Evolutionary conservation across 106 monocot genomes (phyloP), one percentile per base, ranked within the genome.

Genomic region (Apostasia shenzhenica): DNA sequence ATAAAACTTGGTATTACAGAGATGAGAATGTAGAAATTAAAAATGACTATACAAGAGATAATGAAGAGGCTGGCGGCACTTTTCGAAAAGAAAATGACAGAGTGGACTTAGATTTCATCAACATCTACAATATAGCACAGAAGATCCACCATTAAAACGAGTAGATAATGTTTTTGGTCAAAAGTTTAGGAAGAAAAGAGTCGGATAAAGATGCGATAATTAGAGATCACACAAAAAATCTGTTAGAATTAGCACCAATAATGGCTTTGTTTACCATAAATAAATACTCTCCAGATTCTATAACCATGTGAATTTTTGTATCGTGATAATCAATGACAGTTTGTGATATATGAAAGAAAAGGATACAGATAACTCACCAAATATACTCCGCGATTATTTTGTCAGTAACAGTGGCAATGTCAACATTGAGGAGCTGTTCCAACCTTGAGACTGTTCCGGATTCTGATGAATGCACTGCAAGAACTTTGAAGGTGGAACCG

Each of bases 371-470:
- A 6, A 61, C 69, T 41, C 82, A 91, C 91, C 91, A 91, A 55
- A 91, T 91, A 78, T 91, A 91, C 67, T 91, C 91, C 2, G 91
- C 91, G 67, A 91, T 91, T 50, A 91, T 85, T 67, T 81, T 91
- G 49, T 91, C 87, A 67, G 91, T 91, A 77, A 61, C 78, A 11
- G 82, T 82, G 4, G 37, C 75, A 77, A 79, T 70, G 69, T 91
- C 87, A 74, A 91, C 37, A 68, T 91, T 91, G 46, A 92, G 88
- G 60, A 92, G 59, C 45, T 77, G 76, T 69, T 92, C 85, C 57
- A 92, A 60, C 58, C 92, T 80, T 3, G 85, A 69, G 37, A 92
- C 88, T 14, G 80, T 69, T 9, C 82, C 77, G 65, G 76, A 77
- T 4, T 64, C 56, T 3, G 86, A 69, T 1, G 84, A 70, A 57